Base-by-base conservation (phyloP, 1,284 basidiomycete species). In the Paramarasmius palmivorus region DNA sequence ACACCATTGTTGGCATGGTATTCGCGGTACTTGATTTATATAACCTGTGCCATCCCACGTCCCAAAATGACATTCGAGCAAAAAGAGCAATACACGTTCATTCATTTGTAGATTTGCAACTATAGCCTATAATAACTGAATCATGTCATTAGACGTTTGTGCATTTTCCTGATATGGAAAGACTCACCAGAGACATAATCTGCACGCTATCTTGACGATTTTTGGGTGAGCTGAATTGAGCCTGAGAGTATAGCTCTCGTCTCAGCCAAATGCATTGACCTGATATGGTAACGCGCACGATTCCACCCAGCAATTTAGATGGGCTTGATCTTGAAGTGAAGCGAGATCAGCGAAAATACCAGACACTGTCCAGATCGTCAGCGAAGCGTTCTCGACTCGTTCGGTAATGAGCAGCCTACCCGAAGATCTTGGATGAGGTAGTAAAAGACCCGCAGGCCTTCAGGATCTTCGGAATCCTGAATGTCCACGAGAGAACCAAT, bases 291-390 rank as follows among this genome's bases (percentile, higher is more conserved):
- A 32, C 29, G 29, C 29, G 29, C n/a, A n/a, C n/a, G 29, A 32
- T 32, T 12, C 29, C 29, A 32, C 12, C 17, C 51, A 29, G 34
- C 48, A 17, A 37, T 37, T 73, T 84, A 92, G 66, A 94, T 97
- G 17, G 96, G 96, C 81, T 99, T 98, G 82, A 99, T 98, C 78
- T 98, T 98, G 88, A 98, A 98, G 78, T 99, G 95, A 40, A 98
- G 82, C 12, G 93, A 93, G 69, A 98, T 98, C 59, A 99, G 82
- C 17, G 95, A 97, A 73, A 98, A 98, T 62, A 98, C 95, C 59
- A 98, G 83, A 72, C 95, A 98, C 95, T 98, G 65, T 1, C 53
- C 15, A 48, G 25, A 42, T 17, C n/a, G 23, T 52, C 10, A 61
- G 52, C 15, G 48, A 34, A 12, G 54, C 4, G 19, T 9, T 32